These are phyloP conservation scores for Sphenostylis stenocarpa DNA, from an alignment of 306 rosid genomes.

Conservation along the genomic window DNA sequence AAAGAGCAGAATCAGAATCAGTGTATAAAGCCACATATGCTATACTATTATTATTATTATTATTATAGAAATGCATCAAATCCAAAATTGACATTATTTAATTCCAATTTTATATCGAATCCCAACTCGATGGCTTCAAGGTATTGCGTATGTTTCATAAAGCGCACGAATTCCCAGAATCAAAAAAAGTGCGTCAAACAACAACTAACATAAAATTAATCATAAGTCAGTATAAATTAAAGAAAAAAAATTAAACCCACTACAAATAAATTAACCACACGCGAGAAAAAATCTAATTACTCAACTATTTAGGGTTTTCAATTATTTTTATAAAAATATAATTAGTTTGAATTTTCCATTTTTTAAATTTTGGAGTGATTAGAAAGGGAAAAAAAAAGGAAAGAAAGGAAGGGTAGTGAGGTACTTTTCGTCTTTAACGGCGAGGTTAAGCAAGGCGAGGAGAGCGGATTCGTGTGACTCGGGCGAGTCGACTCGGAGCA, in stretches of 20 bases:
- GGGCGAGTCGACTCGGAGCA: slow-evolving; percentile 63
- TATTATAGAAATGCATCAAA: background rate
- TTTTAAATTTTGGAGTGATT: background rate
- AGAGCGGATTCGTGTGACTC: slow-evolving; percentile 76
- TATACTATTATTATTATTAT: background rate
- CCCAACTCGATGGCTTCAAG: slow-evolving; percentile 34
- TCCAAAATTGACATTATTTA: slow-evolving; percentile 34
- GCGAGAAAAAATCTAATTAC: background rate
- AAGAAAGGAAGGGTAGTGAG: background rate
- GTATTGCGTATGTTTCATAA: slow-evolving; percentile 24
- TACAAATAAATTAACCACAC: slow-evolving; percentile 1
- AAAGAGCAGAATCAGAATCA: slow-evolving; percentile 19
- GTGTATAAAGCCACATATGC: background rate
- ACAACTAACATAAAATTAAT: background rate
- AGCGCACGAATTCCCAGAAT: slow-evolving; percentile 29
- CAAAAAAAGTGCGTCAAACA: slow-evolving; percentile 30
- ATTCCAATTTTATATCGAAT: slow-evolving; percentile 16
- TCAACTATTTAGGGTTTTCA: background rate
- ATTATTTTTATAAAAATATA: background rate
- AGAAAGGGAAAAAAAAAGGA: background rate
- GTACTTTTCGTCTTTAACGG: slow-evolving; percentile 93
- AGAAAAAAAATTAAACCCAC: background rate
- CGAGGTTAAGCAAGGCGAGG: slow-evolving; percentile 93
- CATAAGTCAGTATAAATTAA: background rate
- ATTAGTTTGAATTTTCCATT: background rate